Evolutionary conservation across 768 basidiomycete species (phyloP), one percentile per base, ranked within the genome.

Genomic region (Termitomyces sp.): DNA sequence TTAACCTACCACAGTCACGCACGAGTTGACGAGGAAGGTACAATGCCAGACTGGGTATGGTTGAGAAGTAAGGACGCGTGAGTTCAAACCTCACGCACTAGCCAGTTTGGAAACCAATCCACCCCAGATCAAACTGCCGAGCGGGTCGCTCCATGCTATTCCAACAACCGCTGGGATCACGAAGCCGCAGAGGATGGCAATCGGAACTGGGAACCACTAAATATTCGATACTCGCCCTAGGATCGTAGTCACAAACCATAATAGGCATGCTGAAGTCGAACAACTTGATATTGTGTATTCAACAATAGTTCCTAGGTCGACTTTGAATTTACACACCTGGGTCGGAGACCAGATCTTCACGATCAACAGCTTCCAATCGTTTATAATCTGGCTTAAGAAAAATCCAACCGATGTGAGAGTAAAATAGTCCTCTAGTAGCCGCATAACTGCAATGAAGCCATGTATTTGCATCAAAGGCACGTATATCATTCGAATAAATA

Each of bases 341-440:
- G 65, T 91, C 90, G 24, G 69, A 70, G 28, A 87, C 81, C 11
- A 91, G 74, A 61, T 93, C 88, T 15, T 78, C 79, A 50, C 78
- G 73, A 55, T 90, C 88, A 32, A 92, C 80, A 9, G 82, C 66
- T 40, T 76, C 72, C 72, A 91, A 71, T 21, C 80, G 74, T 28
- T 77, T 72, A 63, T 91, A 90, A 1, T 63, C 77, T 1, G 87
- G 82, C 66, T 89, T 88, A 72, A 74, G 83, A 67, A 92, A 91
- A 62, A 91, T 90, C 90, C 90, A 93, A 1, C 90, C 90, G 74
- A 90, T 81, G 61, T 91, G 90, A 6, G 88, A 86, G 64, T 81
- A 90, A 50, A 87, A 76, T 2, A 93, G 68, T 0, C 90, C 90
- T 26, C 77, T 75, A 0, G 87, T 86, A 0, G 89, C 90, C 17